Base-by-base conservation (phyloP, 225 moss, liverwort and hornwort genomes). In the Straminergon stramineum region DNA sequence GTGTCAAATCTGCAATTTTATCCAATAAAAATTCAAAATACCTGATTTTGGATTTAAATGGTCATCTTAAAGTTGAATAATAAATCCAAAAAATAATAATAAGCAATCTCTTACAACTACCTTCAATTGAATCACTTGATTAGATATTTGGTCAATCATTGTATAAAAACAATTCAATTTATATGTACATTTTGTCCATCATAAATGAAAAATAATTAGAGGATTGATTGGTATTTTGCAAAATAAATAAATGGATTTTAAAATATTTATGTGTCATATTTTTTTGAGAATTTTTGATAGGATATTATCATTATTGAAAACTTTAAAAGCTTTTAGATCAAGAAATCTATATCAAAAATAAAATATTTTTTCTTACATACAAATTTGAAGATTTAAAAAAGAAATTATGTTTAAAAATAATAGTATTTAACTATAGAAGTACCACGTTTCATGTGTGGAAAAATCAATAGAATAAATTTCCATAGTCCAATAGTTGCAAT, bases 391-490 rank as follows among this genome's bases (percentile, higher is more conserved):
- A 24, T 14, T 39, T 70, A 4, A 26, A 21, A 39, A 21, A 11
- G 13, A 21, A 68, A 11, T 39, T 39, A n/a, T 39, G 2, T 8
- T 24, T 70, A 14, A 70, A 39, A 70, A 39, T 20, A 23, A 13
- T 22, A 69, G 2, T n/a, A 35, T 13, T 13, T 4, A 69, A 69
- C 3, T 14, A 2, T 24, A 14, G 16, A 27, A 43, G 16, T 43
- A 5, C 16, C 27, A 43, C 0, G 0, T 24, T 9, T 45, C 2
- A 16, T 1, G 3, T 16, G 17, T 43, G 2, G 16, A 45, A 73
- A 43, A 28, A 73, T 16, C 28, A 5, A 73, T 73, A 43, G 10
- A 28, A 45, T 0, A 74, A 43, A 17, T 28, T 45, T 73, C 3
- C 0, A 43, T 9, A 45, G 10, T 74, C 2, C 6, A 28, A 43